phyloP scores from a whole-genome alignment of 176 grass and related monocot species.

The Elaeis guineensis region DNA sequence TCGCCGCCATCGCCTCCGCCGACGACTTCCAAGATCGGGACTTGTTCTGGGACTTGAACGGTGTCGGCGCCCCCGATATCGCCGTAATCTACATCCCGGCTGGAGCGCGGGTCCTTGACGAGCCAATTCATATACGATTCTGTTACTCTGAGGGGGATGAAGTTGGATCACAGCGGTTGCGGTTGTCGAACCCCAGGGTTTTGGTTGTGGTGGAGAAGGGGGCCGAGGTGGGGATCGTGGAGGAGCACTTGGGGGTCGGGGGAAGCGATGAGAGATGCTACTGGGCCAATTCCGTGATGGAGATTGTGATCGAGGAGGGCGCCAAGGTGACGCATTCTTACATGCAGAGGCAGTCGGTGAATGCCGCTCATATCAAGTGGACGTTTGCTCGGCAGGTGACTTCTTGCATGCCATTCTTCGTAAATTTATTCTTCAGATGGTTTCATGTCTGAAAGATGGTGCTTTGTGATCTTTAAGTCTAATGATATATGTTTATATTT shows the following conservation, averaged over 20 bases:
- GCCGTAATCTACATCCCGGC: constrained; percentile 39
- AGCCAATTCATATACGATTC: constrained; percentile 40
- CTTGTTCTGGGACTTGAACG: constrained; percentile 65
- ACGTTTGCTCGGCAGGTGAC: constrained; percentile 63
- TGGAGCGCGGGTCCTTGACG: constrained; percentile 20
- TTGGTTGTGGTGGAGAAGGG: constrained; percentile 54
- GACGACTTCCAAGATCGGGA: constrained; percentile 36
- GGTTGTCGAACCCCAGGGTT: constrained; percentile 52
- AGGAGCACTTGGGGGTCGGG: constrained; percentile 43
- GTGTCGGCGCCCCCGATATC: constrained; percentile 44
- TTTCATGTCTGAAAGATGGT: no score
- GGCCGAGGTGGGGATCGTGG: constrained; percentile 44
- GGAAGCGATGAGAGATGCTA: constrained; percentile 36
- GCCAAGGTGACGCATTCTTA: constrained; percentile 81
- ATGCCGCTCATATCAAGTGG: constrained; percentile 87
- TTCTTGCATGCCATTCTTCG: background rate
- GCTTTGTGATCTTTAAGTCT: no score
- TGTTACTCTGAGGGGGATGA: constrained; percentile 26
- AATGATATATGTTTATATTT: no score
- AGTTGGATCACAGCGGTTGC: constrained; percentile 6
- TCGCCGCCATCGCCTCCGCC: constrained; percentile 19
- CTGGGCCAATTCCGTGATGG: constrained; percentile 87
- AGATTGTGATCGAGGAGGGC: constrained; percentile 49
- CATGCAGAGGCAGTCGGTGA: constrained; percentile 57
- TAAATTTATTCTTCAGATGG: no score